These are phyloP conservation scores for Thelonectria olida DNA, from an alignment of 2,329 filamentous ascomycete genomes.

Conservation along the genomic window DNA sequence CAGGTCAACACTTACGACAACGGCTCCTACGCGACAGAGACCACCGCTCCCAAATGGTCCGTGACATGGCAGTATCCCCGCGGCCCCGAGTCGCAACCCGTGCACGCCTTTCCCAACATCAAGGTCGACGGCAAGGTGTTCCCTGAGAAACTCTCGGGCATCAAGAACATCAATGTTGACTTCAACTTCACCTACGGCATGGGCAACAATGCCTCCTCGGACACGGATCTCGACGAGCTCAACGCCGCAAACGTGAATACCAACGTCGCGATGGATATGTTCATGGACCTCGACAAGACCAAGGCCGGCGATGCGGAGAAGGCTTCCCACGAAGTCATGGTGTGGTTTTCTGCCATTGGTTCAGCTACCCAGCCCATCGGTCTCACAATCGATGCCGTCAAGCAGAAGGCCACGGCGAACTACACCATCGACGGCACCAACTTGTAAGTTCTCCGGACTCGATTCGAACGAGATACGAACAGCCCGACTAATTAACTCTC, in stretches of 20 bases:
- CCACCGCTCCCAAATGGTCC: constrained; percentile 58
- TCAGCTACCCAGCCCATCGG: constrained; percentile 59
- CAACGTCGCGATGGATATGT: constrained; percentile 69
- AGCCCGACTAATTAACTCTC: constrained; percentile 9
- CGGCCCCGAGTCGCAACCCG: constrained; percentile 53
- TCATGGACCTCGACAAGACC: constrained; percentile 57
- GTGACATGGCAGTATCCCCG: constrained; percentile 62
- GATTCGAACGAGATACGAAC: not conserved
- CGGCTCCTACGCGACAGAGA: constrained; percentile 56
- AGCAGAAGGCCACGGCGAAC: constrained; percentile 43
- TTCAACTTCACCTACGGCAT: constrained; percentile 61
- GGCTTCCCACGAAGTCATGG: constrained; percentile 64
- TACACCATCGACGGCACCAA: constrained; percentile 49
- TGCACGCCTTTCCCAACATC: constrained; percentile 65
- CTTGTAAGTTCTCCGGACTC: constrained; percentile 48
- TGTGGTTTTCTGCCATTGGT: constrained; percentile 63
- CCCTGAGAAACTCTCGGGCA: not conserved
- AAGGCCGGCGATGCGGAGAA: constrained; percentile 51
- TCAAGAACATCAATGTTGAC: constrained; percentile 50
- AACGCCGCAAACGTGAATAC: constrained; percentile 52
- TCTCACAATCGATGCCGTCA: constrained; percentile 33
- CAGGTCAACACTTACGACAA: constrained; percentile 61
- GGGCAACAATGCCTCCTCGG: constrained; percentile 51
- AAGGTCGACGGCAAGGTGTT: constrained; percentile 49
- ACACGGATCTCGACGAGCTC: constrained; percentile 48